Evolutionary conservation across 352 stramenopile genomes (phyloP), one percentile per base, ranked within the genome.

Genomic region (Pythium sukuiense): DNA sequence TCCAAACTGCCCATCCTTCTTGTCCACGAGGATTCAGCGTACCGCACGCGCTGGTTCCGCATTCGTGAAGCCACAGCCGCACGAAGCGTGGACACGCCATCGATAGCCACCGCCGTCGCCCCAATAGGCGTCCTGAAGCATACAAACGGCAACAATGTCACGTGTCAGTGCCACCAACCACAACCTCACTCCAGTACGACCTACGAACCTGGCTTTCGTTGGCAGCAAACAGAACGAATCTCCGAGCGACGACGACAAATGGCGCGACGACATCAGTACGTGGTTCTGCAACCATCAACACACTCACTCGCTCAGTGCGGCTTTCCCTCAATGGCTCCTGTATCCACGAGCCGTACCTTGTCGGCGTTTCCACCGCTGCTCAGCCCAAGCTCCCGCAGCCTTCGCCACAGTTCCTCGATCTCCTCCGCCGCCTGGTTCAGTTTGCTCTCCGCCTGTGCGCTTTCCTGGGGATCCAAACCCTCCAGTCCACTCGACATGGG

Each of bases 161-260:
- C 20, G 20, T 24, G 20, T 35, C 32, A 35, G 32, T 5, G 32
- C 5, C 32, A 5, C 32, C 32, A 35, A 35, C 32, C 20, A 24
- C 20, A 24, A 24, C 20, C 20, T 24, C 0, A 24, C 32, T 35
- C 32, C 32, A 35, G 5, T 35, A 35, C 32, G 32, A 35, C 8
- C 32, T 35, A 24, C 37, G 20, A 60, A 88, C 80, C 82, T 82
- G 30, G 74, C 68, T 66, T 93, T 92, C 1, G 80, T 80, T 4
- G 87, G 87, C 26, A 95, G 60, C 24, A 95, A 55, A 69, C 83
- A 95, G 60, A 95, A 95, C 11, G 87, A 95, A 65, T 95, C 87
- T 8, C 87, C 87, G 5, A 95, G 63, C 2, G 86, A 90, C 35
- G 87, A 95, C 18, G 85, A 93, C 8, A 93, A 69, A 59, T 93